Percentiles rank a stretch among this genome's conserved stretches.
Conservation (phyloP, 228 moss, liverwort and hornwort genomes). For the Sphagnum fallax region DNA sequence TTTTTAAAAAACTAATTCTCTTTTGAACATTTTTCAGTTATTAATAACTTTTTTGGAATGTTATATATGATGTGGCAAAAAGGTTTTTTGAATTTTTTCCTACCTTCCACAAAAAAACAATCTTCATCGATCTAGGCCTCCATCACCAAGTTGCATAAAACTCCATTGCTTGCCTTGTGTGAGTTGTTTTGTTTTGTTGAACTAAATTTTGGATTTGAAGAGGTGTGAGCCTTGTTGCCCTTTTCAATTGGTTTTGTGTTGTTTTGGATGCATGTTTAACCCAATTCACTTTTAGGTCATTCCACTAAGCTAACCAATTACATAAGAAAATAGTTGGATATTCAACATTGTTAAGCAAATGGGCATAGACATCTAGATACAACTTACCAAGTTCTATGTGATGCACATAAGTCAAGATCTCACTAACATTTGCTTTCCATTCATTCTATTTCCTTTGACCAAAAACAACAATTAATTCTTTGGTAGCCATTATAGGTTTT, state of each 20-base stretch:
- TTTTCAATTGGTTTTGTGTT: background rate
- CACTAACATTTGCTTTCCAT: too few relatives aligned
- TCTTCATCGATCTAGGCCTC: background rate
- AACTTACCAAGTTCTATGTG: background rate
- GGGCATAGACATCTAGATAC: background rate
- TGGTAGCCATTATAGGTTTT: too few relatives aligned
- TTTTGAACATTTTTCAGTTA: background rate
- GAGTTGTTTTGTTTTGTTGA: background rate
- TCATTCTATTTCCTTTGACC: too few relatives aligned
- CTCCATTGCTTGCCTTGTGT: background rate
- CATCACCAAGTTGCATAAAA: background rate
- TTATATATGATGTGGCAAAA: background rate
- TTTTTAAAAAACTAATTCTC: background rate
- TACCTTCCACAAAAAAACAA: background rate
- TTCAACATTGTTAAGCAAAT: background rate
- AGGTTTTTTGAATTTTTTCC: background rate
- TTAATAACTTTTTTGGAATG: background rate
- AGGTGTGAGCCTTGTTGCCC: background rate
- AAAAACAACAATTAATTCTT: too few relatives aligned
- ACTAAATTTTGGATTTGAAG: background rate
- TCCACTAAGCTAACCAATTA: background rate
- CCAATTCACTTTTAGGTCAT: background rate
- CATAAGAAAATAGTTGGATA: background rate
- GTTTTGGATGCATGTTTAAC: background rate
- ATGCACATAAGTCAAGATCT: background rate